Evolutionary conservation across 345 rosid species (phyloP).

Genomic region (Populus simonii): DNA sequence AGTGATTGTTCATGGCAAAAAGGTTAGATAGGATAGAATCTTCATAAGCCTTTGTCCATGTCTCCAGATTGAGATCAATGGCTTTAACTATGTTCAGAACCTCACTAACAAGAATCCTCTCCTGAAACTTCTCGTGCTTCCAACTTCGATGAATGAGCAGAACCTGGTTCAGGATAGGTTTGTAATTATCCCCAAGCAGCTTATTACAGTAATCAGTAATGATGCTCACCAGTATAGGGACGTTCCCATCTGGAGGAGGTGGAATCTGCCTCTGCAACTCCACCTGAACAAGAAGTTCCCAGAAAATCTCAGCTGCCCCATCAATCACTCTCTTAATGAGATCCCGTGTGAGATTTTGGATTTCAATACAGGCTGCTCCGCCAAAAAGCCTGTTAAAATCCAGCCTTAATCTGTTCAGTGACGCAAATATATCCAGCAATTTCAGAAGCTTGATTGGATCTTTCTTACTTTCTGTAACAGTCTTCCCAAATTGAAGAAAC

Average conservation of each 20-base stretch:
- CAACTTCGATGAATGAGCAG: slow-evolving; percentile 87
- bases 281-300: slow-evolving; percentile 91
- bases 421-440: slow-evolving; percentile 80
- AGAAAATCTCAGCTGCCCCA: slow-evolving; percentile 89
- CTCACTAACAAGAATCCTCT: slow-evolving; percentile 67
- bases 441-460: slow-evolving; percentile 93
- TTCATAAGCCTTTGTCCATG: slow-evolving; percentile 75
- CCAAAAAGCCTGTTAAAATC: slow-evolving; percentile 97
- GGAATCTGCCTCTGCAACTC: slow-evolving; percentile 77
- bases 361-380: slow-evolving; percentile 88
- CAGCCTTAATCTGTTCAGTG: slow-evolving; percentile 76
- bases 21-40: slow-evolving; percentile 56
- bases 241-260: slow-evolving; percentile 80
- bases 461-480: slow-evolving; percentile 86
- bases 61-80: slow-evolving; percentile 68
- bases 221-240: slow-evolving; percentile 75
- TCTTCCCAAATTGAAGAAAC: slow-evolving; percentile 91
- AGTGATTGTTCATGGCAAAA: slow-evolving; percentile 88
- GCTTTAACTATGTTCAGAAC: slow-evolving; percentile 63
- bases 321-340: slow-evolving; percentile 82
- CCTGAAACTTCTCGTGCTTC: slow-evolving; percentile 90
- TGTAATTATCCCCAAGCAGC: slow-evolving; percentile 78
- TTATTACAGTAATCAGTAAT: slow-evolving; percentile 87
- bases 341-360: slow-evolving; percentile 92
- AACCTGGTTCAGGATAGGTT: slow-evolving; percentile 71